Conservation (phyloP, 371 early-diverging fungal genomes). For the Mucor plumbeus region DNA sequence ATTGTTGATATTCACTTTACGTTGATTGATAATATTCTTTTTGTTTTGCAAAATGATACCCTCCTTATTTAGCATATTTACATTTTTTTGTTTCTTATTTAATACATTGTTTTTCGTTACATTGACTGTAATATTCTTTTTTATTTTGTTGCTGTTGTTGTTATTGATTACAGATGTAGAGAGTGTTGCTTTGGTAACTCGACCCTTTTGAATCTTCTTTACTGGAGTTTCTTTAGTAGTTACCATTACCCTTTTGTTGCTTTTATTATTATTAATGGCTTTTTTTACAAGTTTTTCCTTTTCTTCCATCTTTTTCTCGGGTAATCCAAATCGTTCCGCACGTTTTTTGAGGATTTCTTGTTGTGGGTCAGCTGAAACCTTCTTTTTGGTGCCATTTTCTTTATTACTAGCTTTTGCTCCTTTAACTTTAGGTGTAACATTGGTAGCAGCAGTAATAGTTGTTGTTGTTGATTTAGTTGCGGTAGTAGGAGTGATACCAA, state of each 20-base stretch:
- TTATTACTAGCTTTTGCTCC: not conserved
- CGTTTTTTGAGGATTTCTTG: constrained; percentile 52
- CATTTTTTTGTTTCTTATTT: constrained; percentile 9
- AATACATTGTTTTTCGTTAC: constrained; percentile 3
- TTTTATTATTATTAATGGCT: not conserved
- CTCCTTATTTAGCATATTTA: not conserved
- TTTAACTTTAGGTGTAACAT: not conserved
- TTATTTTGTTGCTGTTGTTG: not conserved
- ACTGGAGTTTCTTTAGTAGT: not conserved
- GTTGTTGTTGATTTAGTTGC: not conserved
- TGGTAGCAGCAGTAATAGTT: not conserved
- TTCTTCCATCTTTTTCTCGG: constrained; percentile 7
- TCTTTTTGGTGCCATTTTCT: constrained; percentile 8
- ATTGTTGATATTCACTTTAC: constrained; percentile 9
- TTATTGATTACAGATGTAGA: not conserved
- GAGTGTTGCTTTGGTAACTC: not conserved
- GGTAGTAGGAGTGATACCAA: constrained; percentile 27
- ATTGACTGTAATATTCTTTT: not conserved
- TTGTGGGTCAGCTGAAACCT: not conserved
- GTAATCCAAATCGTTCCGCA: constrained; percentile 57
- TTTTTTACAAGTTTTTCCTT: not conserved
- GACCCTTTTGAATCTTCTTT: not conserved
- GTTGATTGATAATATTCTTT: constrained; percentile 5
- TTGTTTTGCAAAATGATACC: constrained; percentile 8
- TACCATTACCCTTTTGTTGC: not conserved